These are phyloP conservation scores for Lactarius vividus DNA, from an alignment of 768 basidiomycete species.

Conservation along the genomic window DNA sequence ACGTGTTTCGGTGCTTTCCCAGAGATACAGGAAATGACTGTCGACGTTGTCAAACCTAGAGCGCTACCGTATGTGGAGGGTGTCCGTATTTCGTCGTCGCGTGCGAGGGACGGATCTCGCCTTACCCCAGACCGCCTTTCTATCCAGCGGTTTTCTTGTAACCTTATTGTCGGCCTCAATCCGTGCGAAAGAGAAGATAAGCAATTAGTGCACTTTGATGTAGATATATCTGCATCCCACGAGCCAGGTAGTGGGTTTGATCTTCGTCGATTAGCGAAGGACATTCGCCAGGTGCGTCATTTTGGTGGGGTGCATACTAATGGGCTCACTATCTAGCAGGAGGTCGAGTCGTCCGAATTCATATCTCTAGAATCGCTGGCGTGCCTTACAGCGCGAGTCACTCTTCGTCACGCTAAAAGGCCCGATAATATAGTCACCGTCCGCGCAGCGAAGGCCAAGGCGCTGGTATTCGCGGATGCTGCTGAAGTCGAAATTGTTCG, in stretches of 20 bases:
- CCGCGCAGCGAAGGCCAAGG: slow-evolving; percentile 67
- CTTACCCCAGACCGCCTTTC: slow-evolving; percentile 26
- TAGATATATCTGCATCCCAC: slow-evolving; percentile 37
- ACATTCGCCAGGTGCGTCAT: slow-evolving; percentile 38
- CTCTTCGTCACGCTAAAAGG: slow-evolving; percentile 39
- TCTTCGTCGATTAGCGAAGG: slow-evolving; percentile 42
- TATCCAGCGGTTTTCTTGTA: slow-evolving; percentile 46
- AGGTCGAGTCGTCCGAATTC: slow-evolving; percentile 42
- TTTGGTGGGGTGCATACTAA: slow-evolving; percentile 5
- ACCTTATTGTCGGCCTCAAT: slow-evolving; percentile 65
- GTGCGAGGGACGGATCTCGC: slow-evolving; percentile 29
- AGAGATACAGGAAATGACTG: slow-evolving; percentile 37
- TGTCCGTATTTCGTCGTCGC: slow-evolving; percentile 41
- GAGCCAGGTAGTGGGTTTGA: slow-evolving; percentile 33
- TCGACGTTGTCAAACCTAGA: slow-evolving; percentile 49
- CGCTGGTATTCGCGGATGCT: slow-evolving; percentile 62
- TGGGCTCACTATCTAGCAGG: slow-evolving; percentile 6
- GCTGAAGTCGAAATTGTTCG: slow-evolving; percentile 63
- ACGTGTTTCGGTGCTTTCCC: slow-evolving; percentile 39
- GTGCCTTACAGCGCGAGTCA: slow-evolving; percentile 58
- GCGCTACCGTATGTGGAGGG: slow-evolving; percentile 51
- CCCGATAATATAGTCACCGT: slow-evolving; percentile 43
- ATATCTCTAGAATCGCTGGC: slow-evolving; percentile 77
- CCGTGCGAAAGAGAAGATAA: slow-evolving; percentile 60
- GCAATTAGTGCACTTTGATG: slow-evolving; percentile 57